A percentile compares a stretch with the other conserved stretches of the same genome.
phyloP scores from a whole-genome alignment of 2,329 filamentous ascomycete species.

The Corinectria fuckeliana region DNA sequence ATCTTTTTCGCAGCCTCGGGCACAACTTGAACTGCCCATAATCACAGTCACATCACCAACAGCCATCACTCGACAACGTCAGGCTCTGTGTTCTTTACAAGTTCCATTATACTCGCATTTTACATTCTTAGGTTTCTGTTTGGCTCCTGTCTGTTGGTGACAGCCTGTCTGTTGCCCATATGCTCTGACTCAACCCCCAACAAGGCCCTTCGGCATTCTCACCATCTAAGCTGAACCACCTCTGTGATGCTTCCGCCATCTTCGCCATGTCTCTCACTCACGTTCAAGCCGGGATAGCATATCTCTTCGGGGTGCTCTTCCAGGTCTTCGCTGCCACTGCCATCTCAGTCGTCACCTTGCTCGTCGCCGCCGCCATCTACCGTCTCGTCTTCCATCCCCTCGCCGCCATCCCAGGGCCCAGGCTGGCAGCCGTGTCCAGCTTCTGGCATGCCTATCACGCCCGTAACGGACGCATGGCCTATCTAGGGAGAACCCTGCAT shows the following conservation, averaged over 20 bases:
- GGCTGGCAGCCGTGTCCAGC: conserved; percentile 53
- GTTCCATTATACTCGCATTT: no score
- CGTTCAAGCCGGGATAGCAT: conserved; percentile 9
- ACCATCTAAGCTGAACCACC: not conserved
- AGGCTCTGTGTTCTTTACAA: no score
- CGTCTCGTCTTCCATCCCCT: conserved; percentile 53
- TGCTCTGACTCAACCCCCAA: no score
- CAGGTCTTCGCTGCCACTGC: conserved; percentile 1
- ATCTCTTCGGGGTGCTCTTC: not conserved
- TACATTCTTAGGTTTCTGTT: not conserved
- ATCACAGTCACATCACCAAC: not conserved
- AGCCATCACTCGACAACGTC: not conserved
- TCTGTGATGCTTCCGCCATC: conserved; percentile 20
- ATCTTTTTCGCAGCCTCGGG: conserved; percentile 6
- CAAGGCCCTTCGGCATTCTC: not conserved
- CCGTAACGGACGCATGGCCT: conserved; percentile 50
- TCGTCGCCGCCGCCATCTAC: conserved; percentile 41
- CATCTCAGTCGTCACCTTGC: conserved; percentile 19
- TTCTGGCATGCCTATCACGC: conserved; percentile 56
- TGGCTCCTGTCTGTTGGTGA: no score
- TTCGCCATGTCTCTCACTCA: conserved; percentile 15
- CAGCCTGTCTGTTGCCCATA: not conserved
- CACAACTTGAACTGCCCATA: not conserved
- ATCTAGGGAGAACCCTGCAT: conserved; percentile 54
- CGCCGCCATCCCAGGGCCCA: conserved; percentile 54